A percentile compares a stretch with the other conserved stretches of the same genome.
Conservation (phyloP, 2,329 filamentous ascomycete species). For the Colletotrichum horii region DNA sequence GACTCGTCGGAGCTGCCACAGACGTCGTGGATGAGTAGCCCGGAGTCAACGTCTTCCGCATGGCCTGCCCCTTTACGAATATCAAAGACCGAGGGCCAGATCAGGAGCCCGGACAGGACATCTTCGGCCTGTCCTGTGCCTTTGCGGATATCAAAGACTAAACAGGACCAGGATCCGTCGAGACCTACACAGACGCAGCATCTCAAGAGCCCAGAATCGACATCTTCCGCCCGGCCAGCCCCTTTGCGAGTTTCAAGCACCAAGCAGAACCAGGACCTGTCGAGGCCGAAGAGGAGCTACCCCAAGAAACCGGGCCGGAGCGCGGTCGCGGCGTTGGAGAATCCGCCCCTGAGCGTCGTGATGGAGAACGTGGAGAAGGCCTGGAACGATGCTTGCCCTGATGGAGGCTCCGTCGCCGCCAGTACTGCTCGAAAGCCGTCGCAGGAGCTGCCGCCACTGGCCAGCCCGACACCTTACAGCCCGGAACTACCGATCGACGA, state of each 20-base stretch:
- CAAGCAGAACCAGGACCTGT: background rate
- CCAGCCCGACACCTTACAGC: background rate
- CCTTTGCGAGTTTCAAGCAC: background rate
- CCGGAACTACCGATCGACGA: constrained; percentile 4
- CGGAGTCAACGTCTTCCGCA: background rate
- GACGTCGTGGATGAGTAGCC: background rate
- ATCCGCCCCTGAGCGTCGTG: background rate
- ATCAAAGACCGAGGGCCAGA: background rate
- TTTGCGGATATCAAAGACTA: background rate
- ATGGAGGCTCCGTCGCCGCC: background rate
- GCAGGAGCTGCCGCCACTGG: background rate
- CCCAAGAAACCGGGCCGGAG: background rate
- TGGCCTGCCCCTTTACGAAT: background rate
- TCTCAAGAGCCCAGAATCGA: background rate
- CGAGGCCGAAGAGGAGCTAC: background rate
- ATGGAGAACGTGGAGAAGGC: background rate
- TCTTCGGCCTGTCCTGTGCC: background rate
- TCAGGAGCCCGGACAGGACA: background rate
- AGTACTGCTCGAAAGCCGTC: background rate
- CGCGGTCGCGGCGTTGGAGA: background rate
- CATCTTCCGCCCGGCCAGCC: background rate
- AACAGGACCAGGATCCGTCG: background rate
- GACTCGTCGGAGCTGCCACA: background rate
- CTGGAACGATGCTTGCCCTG: background rate
- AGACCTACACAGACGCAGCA: background rate